Base-by-base conservation (phyloP, 192 early-diverging fungal species). In the Coemansia sp. region DNA sequence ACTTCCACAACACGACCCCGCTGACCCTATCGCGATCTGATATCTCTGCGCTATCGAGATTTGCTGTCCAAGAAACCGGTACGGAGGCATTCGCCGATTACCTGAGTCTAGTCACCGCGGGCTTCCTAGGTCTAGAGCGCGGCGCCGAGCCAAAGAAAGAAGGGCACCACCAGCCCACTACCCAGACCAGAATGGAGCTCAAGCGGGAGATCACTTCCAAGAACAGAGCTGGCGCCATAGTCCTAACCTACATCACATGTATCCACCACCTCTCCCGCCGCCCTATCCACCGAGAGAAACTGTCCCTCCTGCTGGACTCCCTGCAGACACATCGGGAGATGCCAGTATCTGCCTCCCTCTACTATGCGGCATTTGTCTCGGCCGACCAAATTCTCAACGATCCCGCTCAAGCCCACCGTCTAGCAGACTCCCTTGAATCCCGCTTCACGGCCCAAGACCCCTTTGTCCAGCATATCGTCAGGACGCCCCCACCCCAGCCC, bases 291-390 rank as follows among this genome's bases (percentile, higher is more conserved):
- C n/a, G 14, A 4, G 53, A 56, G 14, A 56, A 33, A 13, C 53
- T 56, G 31, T 14, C 1, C 31, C 5, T 31, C 23, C 16, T 34
- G 14, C 31, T 56, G 18, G 26, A 56, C 53, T 10, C 24, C 11
- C 7, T 56, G 1, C 53, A 33, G 2, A 37, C 33, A 8, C 7
- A 58, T 5, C 5, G 11, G 26, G 36, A 43, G 3, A 62, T 69
- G 28, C 69, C 65, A 9, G 55, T 71, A 9, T 71, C 74, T 0
- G 60, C 74, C 1, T 20, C 69, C 11, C 65, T 77, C 0, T 67
- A 51, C 24, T 28, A 53, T 3, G 60, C 74, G 2, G 69, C 69
- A 0, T 63, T 77, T 51, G 31, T 65, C 0, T 61, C 69, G 0
- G 65, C 66, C 6, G 31, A 58, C n/a, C 38, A 45, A 3, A 28